Evolutionary conservation across 257 asterid species (phyloP).

Genomic region (Rehmannia glutinosa): DNA sequence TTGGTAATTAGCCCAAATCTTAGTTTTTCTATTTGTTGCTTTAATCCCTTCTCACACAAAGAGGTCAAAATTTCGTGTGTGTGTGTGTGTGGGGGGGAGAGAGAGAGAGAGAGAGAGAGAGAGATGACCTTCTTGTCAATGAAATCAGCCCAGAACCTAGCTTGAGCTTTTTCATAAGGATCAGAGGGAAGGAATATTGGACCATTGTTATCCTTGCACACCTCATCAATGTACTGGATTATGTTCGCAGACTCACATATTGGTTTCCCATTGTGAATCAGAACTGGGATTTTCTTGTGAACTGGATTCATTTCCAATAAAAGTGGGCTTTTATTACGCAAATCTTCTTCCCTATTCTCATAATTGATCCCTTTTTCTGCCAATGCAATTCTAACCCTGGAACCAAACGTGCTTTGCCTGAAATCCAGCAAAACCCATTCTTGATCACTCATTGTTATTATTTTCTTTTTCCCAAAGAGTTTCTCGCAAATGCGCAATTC

Average conservation of each 20-base stretch:
- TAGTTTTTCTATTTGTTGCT: too few species aligned
- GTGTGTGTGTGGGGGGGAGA: background rate
- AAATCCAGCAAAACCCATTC: conserved; percentile 24
- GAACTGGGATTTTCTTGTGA: conserved; percentile 32
- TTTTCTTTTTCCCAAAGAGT: background rate
- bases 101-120: background rate
- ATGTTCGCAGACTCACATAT: conserved; percentile 35
- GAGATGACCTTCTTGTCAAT: conserved; percentile 30
- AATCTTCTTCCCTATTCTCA: conserved; percentile 24
- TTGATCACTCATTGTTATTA: background rate
- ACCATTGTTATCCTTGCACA: conserved; percentile 11
- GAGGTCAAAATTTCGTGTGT: background rate
- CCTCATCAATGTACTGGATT: conserved; percentile 44
- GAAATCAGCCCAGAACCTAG: conserved; percentile 37
- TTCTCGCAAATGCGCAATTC: background rate
- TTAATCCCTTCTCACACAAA: background rate
- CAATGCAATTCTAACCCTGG: conserved; percentile 37
- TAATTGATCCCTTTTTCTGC: conserved; percentile 29
- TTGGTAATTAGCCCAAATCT: too few species aligned
- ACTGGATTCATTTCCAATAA: conserved; percentile 35
- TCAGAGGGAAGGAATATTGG: conserved; percentile 29
- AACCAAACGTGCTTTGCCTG: conserved; percentile 29
- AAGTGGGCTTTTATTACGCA: conserved; percentile 22
- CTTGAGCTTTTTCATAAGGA: conserved; percentile 29
- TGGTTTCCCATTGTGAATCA: conserved; percentile 35